Conservation (phyloP, 495 filamentous ascomycete genomes). For the Oidiodendron maius region DNA sequence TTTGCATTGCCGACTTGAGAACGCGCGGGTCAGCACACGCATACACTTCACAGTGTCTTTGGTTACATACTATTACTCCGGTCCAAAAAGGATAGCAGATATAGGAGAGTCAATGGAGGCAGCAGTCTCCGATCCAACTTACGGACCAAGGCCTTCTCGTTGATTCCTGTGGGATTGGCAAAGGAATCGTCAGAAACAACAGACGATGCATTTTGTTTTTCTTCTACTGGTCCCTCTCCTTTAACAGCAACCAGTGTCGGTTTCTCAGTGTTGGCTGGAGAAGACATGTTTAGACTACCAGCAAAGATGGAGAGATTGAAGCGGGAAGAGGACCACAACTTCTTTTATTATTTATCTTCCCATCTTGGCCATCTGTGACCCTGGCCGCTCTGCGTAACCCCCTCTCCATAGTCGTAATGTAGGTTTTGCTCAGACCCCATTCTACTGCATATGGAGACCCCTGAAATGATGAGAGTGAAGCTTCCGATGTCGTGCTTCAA, state of each 20-base stretch:
- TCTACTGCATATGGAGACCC: too few relatives aligned
- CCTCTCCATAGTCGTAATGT: too few relatives aligned
- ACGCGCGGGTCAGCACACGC: not conserved
- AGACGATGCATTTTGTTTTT: constrained; percentile 8
- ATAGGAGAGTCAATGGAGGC: constrained; percentile 62
- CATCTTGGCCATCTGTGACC: too few relatives aligned
- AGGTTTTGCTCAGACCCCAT: too few relatives aligned
- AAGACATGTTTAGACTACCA: too few relatives aligned
- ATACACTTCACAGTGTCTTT: not conserved
- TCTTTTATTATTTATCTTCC: too few relatives aligned
- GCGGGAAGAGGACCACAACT: too few relatives aligned
- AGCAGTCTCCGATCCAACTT: constrained; percentile 61
- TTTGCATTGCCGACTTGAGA: constrained; percentile 38
- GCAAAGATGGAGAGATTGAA: too few relatives aligned
- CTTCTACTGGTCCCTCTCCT: constrained; percentile 8
- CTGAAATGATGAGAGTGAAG: constrained; percentile 2
- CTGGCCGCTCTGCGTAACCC: too few relatives aligned
- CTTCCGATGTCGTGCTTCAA: constrained; percentile 13
- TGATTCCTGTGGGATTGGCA: constrained; percentile 29
- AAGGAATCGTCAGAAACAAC: constrained; percentile 22
- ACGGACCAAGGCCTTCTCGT: constrained; percentile 56
- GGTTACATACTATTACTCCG: constrained; percentile 57
- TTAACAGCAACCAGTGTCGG: too few relatives aligned
- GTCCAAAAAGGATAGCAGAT: constrained; percentile 69
- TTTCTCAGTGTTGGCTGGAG: too few relatives aligned